phyloP scores from a whole-genome alignment of 108 stramenopile genomes.

The Cyclotella baltica region DNA sequence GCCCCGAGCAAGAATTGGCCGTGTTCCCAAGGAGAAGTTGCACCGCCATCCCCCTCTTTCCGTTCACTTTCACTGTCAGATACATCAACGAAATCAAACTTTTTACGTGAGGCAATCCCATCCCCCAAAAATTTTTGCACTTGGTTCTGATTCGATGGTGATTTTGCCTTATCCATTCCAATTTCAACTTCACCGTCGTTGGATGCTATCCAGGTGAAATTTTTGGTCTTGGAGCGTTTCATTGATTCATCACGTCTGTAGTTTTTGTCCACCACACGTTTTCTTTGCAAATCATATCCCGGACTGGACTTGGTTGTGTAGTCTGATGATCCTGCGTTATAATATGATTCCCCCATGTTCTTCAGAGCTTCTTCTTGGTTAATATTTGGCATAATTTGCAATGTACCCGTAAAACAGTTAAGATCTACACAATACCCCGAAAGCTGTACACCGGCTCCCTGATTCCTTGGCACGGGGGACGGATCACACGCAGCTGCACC shows the following conservation, averaged over 20 bases:
- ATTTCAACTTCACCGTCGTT: constrained; percentile 22
- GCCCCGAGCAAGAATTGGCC: not conserved
- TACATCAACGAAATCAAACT: constrained; percentile 11
- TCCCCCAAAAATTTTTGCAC: not conserved
- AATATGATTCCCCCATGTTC: not conserved
- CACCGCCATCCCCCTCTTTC: not conserved
- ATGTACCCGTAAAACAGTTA: constrained; percentile 3
- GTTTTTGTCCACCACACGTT: constrained; percentile 1
- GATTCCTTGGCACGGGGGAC: not conserved
- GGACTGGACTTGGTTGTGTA: not conserved
- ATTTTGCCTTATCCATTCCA: constrained; percentile 4
- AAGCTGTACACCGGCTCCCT: not conserved
- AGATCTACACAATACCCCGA: constrained; percentile 18
- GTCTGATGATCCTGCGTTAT: not conserved
- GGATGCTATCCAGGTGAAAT: constrained; percentile 15
- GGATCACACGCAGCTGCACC: not conserved
- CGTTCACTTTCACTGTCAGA: constrained; percentile 12
- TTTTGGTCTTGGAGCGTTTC: constrained; percentile 8
- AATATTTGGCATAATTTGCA: not conserved
- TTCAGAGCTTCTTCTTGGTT: not conserved
- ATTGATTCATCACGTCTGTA: not conserved
- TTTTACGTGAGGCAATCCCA: not conserved
- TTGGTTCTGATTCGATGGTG: not conserved
- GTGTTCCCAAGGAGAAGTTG: not conserved
- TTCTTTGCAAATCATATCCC: not conserved